phyloP scores from a whole-genome alignment of 768 basidiomycete genomes.

The Sporobolomyces phaffii region DNA sequence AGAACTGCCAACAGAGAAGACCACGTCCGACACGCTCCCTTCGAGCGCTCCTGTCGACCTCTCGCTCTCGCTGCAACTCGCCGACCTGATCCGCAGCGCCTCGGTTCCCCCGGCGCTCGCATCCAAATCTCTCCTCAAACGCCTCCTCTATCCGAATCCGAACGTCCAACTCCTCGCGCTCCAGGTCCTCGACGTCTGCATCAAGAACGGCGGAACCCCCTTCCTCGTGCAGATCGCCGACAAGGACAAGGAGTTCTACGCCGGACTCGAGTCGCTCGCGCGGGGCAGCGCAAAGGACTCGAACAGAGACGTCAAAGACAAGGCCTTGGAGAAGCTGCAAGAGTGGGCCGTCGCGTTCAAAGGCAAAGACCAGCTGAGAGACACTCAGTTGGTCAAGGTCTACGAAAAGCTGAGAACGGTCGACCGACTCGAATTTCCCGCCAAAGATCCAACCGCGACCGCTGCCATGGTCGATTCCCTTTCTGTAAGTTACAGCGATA shows the following conservation, averaged over 20 bases:
- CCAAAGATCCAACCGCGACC: conserved; percentile 64
- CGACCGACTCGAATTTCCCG: conserved; percentile 76
- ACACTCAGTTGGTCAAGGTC: conserved; percentile 61
- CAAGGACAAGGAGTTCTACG: conserved; percentile 9
- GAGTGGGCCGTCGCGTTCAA: conserved; percentile 90
- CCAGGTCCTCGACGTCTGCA: conserved; percentile 79
- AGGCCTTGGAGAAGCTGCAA: conserved; percentile 72
- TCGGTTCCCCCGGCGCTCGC: conserved; percentile 75
- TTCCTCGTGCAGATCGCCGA: conserved; percentile 71
- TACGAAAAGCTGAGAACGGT: conserved; percentile 68
- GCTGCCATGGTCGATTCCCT: conserved; percentile 85
- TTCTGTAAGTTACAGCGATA: conserved; percentile 54
- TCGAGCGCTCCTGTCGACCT: conserved; percentile 82
- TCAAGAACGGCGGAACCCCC: conserved; percentile 95
- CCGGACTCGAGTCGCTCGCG: conserved; percentile 30
- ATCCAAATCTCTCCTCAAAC: conserved; percentile 77
- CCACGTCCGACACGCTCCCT: conserved; percentile 83
- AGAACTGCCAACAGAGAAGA: conserved; percentile 88
- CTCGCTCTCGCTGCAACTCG: conserved; percentile 78
- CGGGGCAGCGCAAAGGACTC: not conserved
- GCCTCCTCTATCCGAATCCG: conserved; percentile 88
- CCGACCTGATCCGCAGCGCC: conserved; percentile 92
- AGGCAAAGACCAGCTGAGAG: conserved; percentile 64
- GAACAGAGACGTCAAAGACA: conserved; percentile 75
- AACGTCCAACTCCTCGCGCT: conserved; percentile 50